Evolutionary conservation across 176 grass and related monocot genomes (phyloP).

Genomic region (Hyparrhenia diplandra): DNA sequence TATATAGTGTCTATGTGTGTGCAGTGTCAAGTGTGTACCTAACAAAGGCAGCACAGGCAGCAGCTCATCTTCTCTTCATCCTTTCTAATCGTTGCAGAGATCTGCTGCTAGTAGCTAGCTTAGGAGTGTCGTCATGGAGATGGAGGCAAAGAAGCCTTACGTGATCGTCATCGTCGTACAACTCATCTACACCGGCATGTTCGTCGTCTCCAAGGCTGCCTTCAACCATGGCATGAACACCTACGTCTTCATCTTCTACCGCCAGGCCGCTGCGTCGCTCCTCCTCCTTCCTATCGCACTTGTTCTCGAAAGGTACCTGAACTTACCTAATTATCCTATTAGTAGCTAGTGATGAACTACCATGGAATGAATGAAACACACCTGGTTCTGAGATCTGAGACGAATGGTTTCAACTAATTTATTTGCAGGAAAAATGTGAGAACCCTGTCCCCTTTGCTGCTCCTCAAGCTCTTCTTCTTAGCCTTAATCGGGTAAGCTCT

Average conservation of each 20-base stretch:
- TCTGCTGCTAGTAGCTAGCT: neutral
- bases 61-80: too few relatives aligned
- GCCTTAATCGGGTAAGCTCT: constrained; percentile 44
- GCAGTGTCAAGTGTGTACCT: neutral
- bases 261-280: constrained; percentile 43
- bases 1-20: neutral
- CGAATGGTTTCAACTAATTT: neutral
- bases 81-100: neutral
- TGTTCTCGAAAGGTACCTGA: constrained; percentile 13
- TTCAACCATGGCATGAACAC: constrained; percentile 62
- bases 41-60: neutral
- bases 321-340: neutral
- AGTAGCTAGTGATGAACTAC: neutral
- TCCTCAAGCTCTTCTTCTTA: constrained; percentile 67
- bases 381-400: too few relatives aligned
- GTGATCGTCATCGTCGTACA: constrained; percentile 49
- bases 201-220: constrained; percentile 56
- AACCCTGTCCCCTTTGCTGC: constrained; percentile 22
- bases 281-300: constrained; percentile 47
- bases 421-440: constrained; percentile 34
- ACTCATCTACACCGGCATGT: constrained; percentile 53
- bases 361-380: neutral
- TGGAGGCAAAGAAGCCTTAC: neutral
- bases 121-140: neutral
- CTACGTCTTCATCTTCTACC: constrained; percentile 77